phyloP scores from a whole-genome alignment of 139 green algal genomes.

The Closterium sp. region DNA sequence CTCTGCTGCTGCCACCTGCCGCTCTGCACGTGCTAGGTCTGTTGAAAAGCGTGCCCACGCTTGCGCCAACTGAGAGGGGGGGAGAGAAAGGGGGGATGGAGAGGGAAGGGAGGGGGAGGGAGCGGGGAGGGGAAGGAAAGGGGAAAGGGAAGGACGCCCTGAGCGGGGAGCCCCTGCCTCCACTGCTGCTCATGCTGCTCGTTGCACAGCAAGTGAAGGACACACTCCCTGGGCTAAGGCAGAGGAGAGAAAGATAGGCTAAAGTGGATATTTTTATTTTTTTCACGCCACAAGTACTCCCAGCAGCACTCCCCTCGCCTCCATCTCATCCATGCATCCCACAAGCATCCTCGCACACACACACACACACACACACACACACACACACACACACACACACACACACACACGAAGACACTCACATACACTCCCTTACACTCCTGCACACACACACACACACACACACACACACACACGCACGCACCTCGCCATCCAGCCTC shows the following conservation, averaged over 20 bases:
- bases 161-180: no score
- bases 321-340: neutral
- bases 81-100: neutral
- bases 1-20: constrained; percentile 67
- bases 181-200: no score
- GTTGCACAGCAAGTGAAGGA: neutral
- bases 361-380: no score
- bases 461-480: neutral
- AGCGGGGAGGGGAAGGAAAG: neutral
- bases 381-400: neutral
- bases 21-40: constrained; percentile 72
- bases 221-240: no score
- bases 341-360: no score
- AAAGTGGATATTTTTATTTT: no score
- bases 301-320: neutral
- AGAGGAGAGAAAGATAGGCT: no score
- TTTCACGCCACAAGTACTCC: no score
- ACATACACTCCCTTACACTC: no score
- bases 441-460: neutral
- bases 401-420: neutral
- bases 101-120: neutral
- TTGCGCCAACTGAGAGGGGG: neutral
- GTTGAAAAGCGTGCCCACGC: constrained; percentile 57
- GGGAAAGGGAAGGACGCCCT: neutral
- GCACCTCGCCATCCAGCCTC: neutral